Percentiles rank a stretch among this genome's conserved stretches.
Conservation (phyloP, 495 filamentous ascomycete species). For the Annulohypoxylon moriforme region DNA sequence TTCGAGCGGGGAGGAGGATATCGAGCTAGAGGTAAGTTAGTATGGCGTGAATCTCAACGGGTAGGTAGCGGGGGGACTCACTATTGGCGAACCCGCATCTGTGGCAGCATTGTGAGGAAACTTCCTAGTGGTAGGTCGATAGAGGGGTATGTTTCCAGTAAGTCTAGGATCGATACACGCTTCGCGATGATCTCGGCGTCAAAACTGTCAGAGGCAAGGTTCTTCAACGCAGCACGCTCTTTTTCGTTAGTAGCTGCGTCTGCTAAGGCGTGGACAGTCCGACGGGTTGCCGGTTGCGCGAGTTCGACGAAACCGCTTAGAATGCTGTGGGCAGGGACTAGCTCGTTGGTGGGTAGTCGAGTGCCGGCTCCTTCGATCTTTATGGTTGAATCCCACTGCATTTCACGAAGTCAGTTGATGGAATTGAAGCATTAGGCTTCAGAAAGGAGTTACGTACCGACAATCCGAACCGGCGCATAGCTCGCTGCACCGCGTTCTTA, state of each 20-base stretch:
- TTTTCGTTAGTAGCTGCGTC: conserved; percentile 34
- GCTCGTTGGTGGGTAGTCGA: conserved; percentile 62
- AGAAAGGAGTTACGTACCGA: conserved; percentile 26
- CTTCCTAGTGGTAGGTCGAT: conserved; percentile 60
- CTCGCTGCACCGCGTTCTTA: conserved; percentile 60
- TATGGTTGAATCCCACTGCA: conserved; percentile 28
- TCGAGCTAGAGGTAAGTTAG: conserved; percentile 24
- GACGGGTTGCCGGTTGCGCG: conserved; percentile 66
- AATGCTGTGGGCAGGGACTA: conserved; percentile 66
- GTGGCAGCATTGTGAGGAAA: conserved; percentile 71
- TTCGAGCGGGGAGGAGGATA: conserved; percentile 70
- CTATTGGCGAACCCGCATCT: conserved; percentile 74
- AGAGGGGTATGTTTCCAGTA: conserved; percentile 64
- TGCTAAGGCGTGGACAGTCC: conserved; percentile 44
- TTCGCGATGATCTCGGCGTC: conserved; percentile 51
- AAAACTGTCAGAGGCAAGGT: conserved; percentile 38
- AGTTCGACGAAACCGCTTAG: conserved; percentile 73
- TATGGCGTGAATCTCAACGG: conserved; percentile 35
- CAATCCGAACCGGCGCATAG: conserved; percentile 46
- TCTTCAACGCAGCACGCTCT: conserved; percentile 22
- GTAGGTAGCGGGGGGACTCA: conserved; percentile 39
- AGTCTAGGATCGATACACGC: conserved; percentile 67
- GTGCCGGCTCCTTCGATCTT: conserved; percentile 49
- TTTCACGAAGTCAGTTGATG: not conserved
- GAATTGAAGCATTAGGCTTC: not conserved